phyloP scores from a whole-genome alignment of 2,329 filamentous ascomycete species.

The Orbilia blumenaviensis region DNA sequence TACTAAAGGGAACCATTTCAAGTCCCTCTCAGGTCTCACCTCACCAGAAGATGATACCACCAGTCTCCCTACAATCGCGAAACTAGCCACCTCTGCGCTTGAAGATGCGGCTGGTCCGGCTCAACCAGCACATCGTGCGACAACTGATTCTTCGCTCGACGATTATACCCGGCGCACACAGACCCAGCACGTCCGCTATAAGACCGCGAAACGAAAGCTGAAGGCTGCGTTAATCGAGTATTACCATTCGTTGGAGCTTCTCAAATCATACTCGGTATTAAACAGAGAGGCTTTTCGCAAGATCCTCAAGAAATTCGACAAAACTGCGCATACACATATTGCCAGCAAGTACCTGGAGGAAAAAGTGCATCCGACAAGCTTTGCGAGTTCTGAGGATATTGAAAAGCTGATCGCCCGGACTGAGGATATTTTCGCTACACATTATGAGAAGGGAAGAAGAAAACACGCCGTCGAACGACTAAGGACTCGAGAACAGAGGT shows the following conservation, averaged over 20 bases:
- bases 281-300: conserved; percentile 96
- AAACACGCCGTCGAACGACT: conserved; percentile 91
- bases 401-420: conserved; percentile 81
- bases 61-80: conserved; percentile 52
- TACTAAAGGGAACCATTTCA: neutral
- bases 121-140: conserved; percentile 62
- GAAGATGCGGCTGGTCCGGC: conserved; percentile 53
- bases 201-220: conserved; percentile 89
- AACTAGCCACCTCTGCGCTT: conserved; percentile 37
- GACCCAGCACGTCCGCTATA: conserved; percentile 71
- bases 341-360: conserved; percentile 85
- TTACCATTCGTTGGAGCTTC: conserved; percentile 86
- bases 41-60: conserved; percentile 45
- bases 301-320: conserved; percentile 99
- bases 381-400: conserved; percentile 85
- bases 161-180: conserved; percentile 65
- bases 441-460: conserved; percentile 92
- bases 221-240: conserved; percentile 92
- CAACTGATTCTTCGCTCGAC: conserved; percentile 58
- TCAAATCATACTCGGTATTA: conserved; percentile 88
- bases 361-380: conserved; percentile 88
- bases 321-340: conserved; percentile 80
- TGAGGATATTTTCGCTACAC: conserved; percentile 91
- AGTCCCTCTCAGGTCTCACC: conserved; percentile 27
- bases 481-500: conserved; percentile 69